Evolutionary conservation across 306 rosid species (phyloP), one percentile per base, ranked within the genome.

Genomic region (Carpinus fangiana): DNA sequence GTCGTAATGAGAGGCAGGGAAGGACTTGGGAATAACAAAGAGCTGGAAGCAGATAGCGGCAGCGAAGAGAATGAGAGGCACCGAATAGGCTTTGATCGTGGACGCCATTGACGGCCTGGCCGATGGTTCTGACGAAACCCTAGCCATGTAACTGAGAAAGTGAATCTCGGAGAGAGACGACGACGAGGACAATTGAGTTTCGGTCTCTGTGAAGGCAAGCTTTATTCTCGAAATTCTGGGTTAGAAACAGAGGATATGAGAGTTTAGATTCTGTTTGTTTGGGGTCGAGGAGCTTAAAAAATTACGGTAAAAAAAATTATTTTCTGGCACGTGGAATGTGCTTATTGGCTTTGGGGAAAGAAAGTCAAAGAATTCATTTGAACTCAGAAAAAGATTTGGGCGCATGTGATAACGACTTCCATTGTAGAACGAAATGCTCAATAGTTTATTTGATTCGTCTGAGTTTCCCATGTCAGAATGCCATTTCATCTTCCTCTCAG

Each of bases 1-100:
- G 66, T 90, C 97, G 77, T 92, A 94, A 59, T 92, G 93, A 59
- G 98, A 89, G 57, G 89, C 77, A 82, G 97, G 98, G 70, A 88
- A 94, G 34, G 97, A 86, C 43, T 84, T 90, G 82, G 98, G 97
- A 77, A 94, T 86, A 16, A 94, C 79, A 55, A 83, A 72, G 70
- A 94, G 96, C 82, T 94, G 98, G 79, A 86, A 94, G 86, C 80
- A 86, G 72, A 92, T 78, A 66, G 96, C 93, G 9, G 79, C 91
- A 5, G 77, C 48, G 54, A 94, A 90, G 62, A 93, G 99, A 76
- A 91, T 0, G 51, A 87, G 71, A 71, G 99, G 99, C 43, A 90
- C 53, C 11, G 86, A 73, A 80, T 95, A 95, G 38, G 97, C 92
- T 87, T 78, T 92, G 80, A 90, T 41, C 51, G 64, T 59, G 50